A percentile compares a stretch with the other conserved stretches of the same genome.
Conservation (phyloP, 176 grass and related monocot genomes). For the Ensete ventricosum region DNA sequence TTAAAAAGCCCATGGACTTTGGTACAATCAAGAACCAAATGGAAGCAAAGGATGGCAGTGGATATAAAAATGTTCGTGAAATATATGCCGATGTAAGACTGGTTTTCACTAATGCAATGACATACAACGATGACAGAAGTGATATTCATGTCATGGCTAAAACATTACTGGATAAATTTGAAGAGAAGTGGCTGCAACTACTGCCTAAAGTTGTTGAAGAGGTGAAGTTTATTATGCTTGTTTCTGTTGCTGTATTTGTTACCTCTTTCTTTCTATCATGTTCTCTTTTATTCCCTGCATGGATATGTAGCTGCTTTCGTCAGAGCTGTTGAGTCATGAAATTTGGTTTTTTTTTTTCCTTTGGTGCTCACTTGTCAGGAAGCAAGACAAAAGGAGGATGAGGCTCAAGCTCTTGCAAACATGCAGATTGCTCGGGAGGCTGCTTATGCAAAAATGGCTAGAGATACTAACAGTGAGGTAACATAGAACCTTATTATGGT, state of each 20-base stretch:
- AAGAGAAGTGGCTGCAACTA: constrained; percentile 76
- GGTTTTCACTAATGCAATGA: constrained; percentile 94
- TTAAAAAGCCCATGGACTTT: constrained; percentile 90
- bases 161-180: constrained; percentile 76
- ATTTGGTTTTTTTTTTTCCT: constrained; percentile 16
- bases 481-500: neutral
- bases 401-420: constrained; percentile 33
- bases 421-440: constrained; percentile 39
- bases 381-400: constrained; percentile 64
- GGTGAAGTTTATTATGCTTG: constrained; percentile 34
- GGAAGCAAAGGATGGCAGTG: constrained; percentile 67
- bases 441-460: constrained; percentile 56
- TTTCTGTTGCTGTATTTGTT: neutral
- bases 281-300: neutral
- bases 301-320: neutral
- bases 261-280: neutral
- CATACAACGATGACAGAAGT: constrained; percentile 61
- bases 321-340: neutral
- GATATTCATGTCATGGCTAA: constrained; percentile 72
- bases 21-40: constrained; percentile 73
- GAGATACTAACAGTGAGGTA: constrained; percentile 78
- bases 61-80: constrained; percentile 73
- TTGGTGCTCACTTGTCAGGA: constrained; percentile 33
- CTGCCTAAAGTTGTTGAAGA: constrained; percentile 79
- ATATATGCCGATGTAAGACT: constrained; percentile 90